Conservation (phyloP, 2,329 filamentous ascomycete genomes). For the Cordyceps pruinosa region DNA sequence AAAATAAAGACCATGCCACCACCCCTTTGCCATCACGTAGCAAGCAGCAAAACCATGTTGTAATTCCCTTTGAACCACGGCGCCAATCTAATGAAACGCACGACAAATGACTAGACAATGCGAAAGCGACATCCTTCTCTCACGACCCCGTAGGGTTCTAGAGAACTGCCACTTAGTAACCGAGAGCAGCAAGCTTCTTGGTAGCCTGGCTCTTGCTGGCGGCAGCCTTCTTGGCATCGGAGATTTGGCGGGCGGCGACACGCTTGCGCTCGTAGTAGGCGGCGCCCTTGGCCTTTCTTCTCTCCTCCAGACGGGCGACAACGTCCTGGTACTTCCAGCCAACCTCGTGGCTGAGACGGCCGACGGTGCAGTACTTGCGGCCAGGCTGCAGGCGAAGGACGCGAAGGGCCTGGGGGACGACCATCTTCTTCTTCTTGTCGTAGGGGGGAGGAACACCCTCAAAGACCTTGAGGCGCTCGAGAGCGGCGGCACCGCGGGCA, state of each 20-base stretch:
- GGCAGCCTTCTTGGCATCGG: conserved; percentile 88
- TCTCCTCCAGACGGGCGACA: conserved; percentile 96
- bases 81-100: conserved; percentile 49
- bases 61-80: conserved; percentile 44
- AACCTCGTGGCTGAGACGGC: conserved; percentile 95
- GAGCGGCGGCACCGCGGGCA: conserved; percentile 86
- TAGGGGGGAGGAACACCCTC: conserved; percentile 98
- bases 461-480: conserved; percentile 99
- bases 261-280: conserved; percentile 99
- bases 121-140: conserved; percentile 19
- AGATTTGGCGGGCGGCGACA: conserved; percentile 82
- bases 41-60: conserved; percentile 32
- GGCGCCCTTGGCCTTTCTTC: conserved; percentile 97
- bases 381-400: conserved; percentile 96
- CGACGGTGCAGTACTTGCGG: conserved; percentile 99
- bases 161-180: conserved; percentile 10
- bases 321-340: conserved; percentile 99
- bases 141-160: neutral
- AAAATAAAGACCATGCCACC: neutral
- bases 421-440: conserved; percentile 99
- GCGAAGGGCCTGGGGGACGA: conserved; percentile 95
- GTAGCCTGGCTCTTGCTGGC: conserved; percentile 80
- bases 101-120: conserved; percentile 40
- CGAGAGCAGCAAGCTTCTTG: conserved; percentile 24
- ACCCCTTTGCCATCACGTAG: neutral